Evolutionary conservation across 345 rosid species (phyloP), one percentile per base, ranked within the genome.

Genomic region (Eucalyptus marginata): DNA sequence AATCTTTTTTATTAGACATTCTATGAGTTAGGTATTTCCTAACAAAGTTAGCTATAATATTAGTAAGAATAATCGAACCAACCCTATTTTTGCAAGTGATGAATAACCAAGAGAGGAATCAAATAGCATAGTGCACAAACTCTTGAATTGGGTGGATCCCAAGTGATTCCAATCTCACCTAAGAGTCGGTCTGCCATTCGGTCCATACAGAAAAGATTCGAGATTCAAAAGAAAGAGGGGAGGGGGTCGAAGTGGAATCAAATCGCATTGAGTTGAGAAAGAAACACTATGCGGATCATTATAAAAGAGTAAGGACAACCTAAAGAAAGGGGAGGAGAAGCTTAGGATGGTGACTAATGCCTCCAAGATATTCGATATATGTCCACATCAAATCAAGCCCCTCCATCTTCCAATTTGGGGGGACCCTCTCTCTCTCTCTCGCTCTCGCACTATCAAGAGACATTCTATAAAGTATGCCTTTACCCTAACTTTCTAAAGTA

Each of bases 301-400:
- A 36, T 36, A 33, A 71, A 71, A 36, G 81, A 18, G 27, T 22
- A 20, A 36, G 83, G 83, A 36, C 83, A 76, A 36, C 83, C 46
- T 76, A 71, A 36, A 36, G 46, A 36, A 71, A 36, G 46, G 40
- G 27, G 13, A 68, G 43, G 46, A 71, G 83, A 71, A 71, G 83
- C 83, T 36, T 36, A 10, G 83, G 83, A 71, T 1, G 27, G 83
- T 36, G 83, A 36, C 83, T 36, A 10, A 76, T 86, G 87, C 46
- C 87, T 52, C 87, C 44, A 85, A 52, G n/a, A 86, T 86, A 86
- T 86, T 86, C 66, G 87, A 86, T 33, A 52, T 31, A 86, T 20
- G 66, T 54, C 87, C 44, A 44, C 44, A 36, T 86, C 87, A 86
- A 86, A 52, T 86, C 87, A 52, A 52, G 64, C 31, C 27, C 68